These are phyloP conservation scores for Saccharomycopsis schoenii DNA, from an alignment of 805 yeast species.

Conservation along the genomic window DNA sequence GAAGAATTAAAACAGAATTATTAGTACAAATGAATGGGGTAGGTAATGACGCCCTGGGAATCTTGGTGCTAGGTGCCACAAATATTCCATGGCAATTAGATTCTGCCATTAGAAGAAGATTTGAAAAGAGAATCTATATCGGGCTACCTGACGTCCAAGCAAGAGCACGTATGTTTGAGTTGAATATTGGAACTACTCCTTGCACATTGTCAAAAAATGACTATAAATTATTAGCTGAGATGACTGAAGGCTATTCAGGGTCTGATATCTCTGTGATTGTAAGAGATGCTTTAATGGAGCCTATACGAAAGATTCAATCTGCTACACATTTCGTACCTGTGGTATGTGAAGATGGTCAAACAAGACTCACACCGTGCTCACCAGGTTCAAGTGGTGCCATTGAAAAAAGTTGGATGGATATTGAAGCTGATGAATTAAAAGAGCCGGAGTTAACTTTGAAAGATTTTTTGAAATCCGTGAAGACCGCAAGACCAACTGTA, in stretches of 20 bases:
- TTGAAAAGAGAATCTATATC: conserved; percentile 89
- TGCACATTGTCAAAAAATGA: conserved; percentile 68
- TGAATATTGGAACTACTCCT: conserved; percentile 86
- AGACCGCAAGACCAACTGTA: conserved; percentile 90
- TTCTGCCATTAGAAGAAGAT: conserved; percentile 94
- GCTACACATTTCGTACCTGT: conserved; percentile 87
- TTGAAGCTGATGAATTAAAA: conserved; percentile 76
- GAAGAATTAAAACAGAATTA: conserved; percentile 92
- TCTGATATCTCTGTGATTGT: conserved; percentile 96
- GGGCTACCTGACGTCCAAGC: conserved; percentile 93
- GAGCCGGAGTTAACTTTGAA: conserved; percentile 87
- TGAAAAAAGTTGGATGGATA: conserved; percentile 91
- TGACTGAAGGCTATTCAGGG: conserved; percentile 97
- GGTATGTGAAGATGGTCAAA: conserved; percentile 29
- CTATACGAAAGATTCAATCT: conserved; percentile 86
- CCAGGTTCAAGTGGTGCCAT: conserved; percentile 87
- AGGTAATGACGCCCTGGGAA: conserved; percentile 89
- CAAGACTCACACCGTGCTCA: conserved; percentile 79
- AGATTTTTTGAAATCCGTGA: conserved; percentile 88
- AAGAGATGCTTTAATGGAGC: conserved; percentile 96
- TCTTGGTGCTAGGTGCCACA: conserved; percentile 91
- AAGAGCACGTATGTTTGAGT: conserved; percentile 84
- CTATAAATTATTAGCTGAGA: conserved; percentile 67
- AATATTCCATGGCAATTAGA: conserved; percentile 99
- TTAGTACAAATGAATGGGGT: conserved; percentile 99